Base-by-base conservation (phyloP, 352 stramenopile genomes). In the Globisporangium mamillatum region DNA sequence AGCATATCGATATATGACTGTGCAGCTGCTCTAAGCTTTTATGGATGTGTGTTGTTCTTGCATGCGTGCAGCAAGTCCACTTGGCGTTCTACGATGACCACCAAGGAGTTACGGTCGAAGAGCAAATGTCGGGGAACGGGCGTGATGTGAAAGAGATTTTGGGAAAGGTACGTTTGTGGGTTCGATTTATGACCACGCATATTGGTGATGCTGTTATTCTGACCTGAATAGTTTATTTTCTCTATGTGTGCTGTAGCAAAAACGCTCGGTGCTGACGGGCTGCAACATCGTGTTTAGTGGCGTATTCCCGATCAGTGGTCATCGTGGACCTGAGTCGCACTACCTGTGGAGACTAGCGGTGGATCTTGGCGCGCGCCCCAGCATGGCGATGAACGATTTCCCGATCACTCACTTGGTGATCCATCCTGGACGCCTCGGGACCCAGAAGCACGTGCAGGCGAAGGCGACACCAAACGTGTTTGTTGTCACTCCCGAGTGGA, bases 371-470 rank as follows among this genome's bases (percentile, higher is more conserved):
- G 88, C 86, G 10, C 74, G 52, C 8, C 84, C 84, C 4, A 94
- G 86, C 64, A 83, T 91, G 74, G 77, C 65, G 0, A 78, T 95
- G 69, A 81, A 88, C 29, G 74, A 90, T 44, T 94, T 95, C 41
- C 77, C 83, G 0, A 74, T 93, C 52, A 95, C 88, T n/a, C 88
- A 95, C 66, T 75, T 95, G 62, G 84, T 94, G 27, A 94, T 95
- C 38, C 84, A 95, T 55, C 88, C 88, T 29, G 82, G 81, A 8
- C 82, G 88, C 3, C 75, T 95, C 25, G 88, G 87, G 44, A 94
- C 88, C 16, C 83, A 93, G 60, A 95, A 95, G 61, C 84, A 94
- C 60, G 75, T 86, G 44, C 81, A 95, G 80, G 86, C 84, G 10
- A 84, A 84, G 61, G 75, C 65, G 25, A 91, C 86, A 68, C 68